phyloP scores from a whole-genome alignment of 148 eudicot species.

The Gaultheria prostrata region DNA sequence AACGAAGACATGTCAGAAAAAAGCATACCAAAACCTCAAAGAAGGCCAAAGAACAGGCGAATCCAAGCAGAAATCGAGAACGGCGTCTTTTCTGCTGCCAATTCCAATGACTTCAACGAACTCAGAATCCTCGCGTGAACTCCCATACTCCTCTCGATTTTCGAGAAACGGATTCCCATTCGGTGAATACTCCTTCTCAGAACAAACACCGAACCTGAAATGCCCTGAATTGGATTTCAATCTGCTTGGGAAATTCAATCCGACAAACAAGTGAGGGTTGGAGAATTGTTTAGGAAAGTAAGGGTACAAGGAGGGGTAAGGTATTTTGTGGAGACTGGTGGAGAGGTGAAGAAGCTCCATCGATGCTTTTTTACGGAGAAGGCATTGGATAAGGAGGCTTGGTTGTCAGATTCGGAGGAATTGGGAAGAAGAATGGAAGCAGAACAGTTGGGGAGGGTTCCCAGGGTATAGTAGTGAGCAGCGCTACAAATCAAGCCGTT shows the following conservation, averaged over 20 bases:
- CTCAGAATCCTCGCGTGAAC: conserved; percentile 3
- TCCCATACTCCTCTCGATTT: neutral
- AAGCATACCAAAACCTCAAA: conserved; percentile 40
- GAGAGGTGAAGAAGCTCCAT: conserved; percentile 6
- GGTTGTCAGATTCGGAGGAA: neutral
- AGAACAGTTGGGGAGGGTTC: neutral
- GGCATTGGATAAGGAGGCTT: neutral
- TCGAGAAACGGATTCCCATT: neutral
- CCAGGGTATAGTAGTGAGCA: no score
- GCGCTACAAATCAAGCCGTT: no score
- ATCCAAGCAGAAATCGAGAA: conserved; percentile 41
- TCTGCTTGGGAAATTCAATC: neutral
- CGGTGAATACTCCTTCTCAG: neutral
- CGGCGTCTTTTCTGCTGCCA: conserved; percentile 46
- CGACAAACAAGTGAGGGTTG: neutral
- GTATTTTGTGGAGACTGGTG: neutral
- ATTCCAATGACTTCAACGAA: conserved; percentile 42
- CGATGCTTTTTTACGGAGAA: neutral
- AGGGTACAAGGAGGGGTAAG: neutral
- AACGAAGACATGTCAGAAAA: neutral
- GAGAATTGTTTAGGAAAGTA: neutral
- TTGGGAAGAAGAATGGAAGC: neutral
- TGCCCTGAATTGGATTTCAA: neutral
- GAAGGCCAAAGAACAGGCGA: conserved; percentile 26
- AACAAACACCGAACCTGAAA: neutral